Evolutionary conservation across 495 filamentous ascomycete species (phyloP), one percentile per base, ranked within the genome.

Genomic region (Tuber magnatum): DNA sequence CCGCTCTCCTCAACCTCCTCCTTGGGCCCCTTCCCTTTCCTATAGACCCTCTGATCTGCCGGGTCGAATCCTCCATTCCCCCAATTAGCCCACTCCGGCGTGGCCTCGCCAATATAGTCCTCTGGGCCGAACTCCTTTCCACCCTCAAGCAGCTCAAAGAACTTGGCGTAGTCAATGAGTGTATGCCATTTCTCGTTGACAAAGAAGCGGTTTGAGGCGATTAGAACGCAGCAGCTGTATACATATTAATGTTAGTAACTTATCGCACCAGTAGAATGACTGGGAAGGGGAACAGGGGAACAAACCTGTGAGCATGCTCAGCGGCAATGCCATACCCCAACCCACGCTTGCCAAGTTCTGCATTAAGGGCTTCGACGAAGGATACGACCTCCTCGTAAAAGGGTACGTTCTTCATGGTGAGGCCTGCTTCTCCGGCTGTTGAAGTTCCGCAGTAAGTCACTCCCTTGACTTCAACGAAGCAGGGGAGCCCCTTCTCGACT

Each of bases 381-480:
- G 88, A 87, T 24, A 86, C 85, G 22, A 98, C 91, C 83, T 98
- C 94, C 78, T 90, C 89, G 83, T 97, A 97, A 84, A 97, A 98
- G 0, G 94, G 94, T 32, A 97, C 94, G 80, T 98, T 97, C 80
- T 92, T 88, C 94, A 97, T 97, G 0, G 91, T 96, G 68, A 97
- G 84, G 0, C 94, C 94, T 2, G 92, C 94, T 71, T 89, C 90
- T 8, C 89, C 89, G 22, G 90, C 90, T 16, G 92, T 91, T 40
- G 91, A 91, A 0, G 94, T 97, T 28, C 94, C 94, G 84, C 94
- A 98, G 86, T 94, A 98, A 0, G 94, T 98, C 28, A 98, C 94
- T 32, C 94, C 94, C 85, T 98, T 98, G 81, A 97, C 88, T 84
- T 98, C 94, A 35, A 97, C 89, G 80, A 98, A 97, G 82, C 92